These are phyloP conservation scores for Elongisporangium senticosum DNA, from an alignment of 352 stramenopile genomes.

Conservation along the genomic window DNA sequence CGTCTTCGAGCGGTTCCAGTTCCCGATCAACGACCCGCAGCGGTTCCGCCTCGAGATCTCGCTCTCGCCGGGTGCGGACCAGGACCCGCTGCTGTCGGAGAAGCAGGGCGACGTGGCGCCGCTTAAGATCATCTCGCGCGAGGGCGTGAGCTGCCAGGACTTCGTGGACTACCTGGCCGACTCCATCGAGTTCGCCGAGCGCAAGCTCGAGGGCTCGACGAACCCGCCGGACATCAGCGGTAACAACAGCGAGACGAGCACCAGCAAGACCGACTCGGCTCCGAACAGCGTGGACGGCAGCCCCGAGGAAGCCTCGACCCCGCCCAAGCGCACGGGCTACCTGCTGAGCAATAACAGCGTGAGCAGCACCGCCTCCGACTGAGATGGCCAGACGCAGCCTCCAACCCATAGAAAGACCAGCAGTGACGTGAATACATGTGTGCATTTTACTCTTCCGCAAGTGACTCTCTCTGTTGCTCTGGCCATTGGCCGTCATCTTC, in stretches of 20 bases:
- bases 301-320: slow-evolving; percentile 21
- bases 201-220: slow-evolving; percentile 32
- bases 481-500: slow-evolving; percentile 3
- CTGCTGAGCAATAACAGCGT: slow-evolving; percentile 55
- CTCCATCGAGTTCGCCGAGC: slow-evolving; percentile 67
- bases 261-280: slow-evolving; percentile 9
- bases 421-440: background rate
- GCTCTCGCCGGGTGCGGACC: slow-evolving; percentile 71
- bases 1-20: slow-evolving; percentile 94
- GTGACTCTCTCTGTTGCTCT: slow-evolving; percentile 4
- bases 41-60: slow-evolving; percentile 84
- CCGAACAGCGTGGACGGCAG: slow-evolving; percentile 21
- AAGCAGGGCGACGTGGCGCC: slow-evolving; percentile 69
- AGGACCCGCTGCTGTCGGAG: slow-evolving; percentile 62
- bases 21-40: slow-evolving; percentile 52
- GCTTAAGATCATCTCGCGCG: slow-evolving; percentile 78
- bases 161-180: slow-evolving; percentile 81
- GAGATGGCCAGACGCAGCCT: background rate
- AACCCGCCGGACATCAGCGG: slow-evolving; percentile 23
- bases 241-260: slow-evolving; percentile 12
- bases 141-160: slow-evolving; percentile 77
- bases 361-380: slow-evolving; percentile 36
- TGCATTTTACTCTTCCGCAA: slow-evolving; percentile 6
- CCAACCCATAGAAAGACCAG: slow-evolving; percentile 5
- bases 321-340: slow-evolving; percentile 50